Base-by-base conservation (phyloP, 2,329 filamentous ascomycete genomes). In the Tympanopsis confertula region DNA sequence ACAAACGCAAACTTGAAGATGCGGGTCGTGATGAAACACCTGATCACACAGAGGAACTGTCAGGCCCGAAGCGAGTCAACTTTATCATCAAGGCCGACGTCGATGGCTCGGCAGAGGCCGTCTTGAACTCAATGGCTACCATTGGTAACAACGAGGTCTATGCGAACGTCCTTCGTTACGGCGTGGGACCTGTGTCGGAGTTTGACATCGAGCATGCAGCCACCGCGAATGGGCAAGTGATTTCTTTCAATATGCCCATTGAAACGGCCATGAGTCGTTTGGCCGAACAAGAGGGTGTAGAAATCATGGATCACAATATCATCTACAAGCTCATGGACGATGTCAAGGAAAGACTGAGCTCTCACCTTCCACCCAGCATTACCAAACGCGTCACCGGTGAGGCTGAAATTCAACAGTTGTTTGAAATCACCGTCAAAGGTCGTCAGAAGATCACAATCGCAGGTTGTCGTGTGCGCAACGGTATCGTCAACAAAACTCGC, bases 51-150 rank as follows among this genome's bases (percentile, higher is more conserved):
- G 50, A 56, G 1, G 48, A 48, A 2, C 60, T 56, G 7, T 48
- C 56, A 22, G 64, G 66, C 5, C 58, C 69, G 5, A 65, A 66
- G 37, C 62, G 71, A 13, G 70, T 94, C 35, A 82, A 82, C 49
- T 91, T 96, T 58, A 76, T 91, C 41, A 69, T 98, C 62, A 94
- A 93, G 59, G 88, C 81, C 38, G 91, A 98, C 50, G 91, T 96
- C 14, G 84, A 82, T 43, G 91, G 91, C 26, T 96, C 89, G 0
- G 87, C 88, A 1, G 91, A 98, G 63, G 91, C 91, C 2, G 82
- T 96, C 3, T 69, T 79, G 42, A 81, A 85, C 36, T 80, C 82
- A 5, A 70, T 98, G 41, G 65, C 78, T 42, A 76, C 81, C 41
- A 68, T 95, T 44, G 87, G 88, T 44, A 94, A 82, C 61, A 78